Evolutionary conservation across 495 filamentous ascomycete genomes (phyloP).

Genomic region (Aspergillus sparsus): DNA sequence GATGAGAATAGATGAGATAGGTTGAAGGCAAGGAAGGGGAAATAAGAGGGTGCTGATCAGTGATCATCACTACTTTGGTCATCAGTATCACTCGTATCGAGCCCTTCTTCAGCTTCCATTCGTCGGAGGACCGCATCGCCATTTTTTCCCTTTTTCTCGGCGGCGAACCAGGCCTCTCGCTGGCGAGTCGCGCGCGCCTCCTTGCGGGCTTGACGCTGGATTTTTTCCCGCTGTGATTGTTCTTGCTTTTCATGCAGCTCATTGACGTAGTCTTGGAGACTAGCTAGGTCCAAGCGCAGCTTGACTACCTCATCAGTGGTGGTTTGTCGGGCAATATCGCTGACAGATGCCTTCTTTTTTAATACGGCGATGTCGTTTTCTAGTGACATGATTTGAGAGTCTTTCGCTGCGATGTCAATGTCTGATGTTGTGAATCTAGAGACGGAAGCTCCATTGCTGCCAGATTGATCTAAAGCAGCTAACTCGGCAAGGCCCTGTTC

Average conservation of each 20-base stretch:
- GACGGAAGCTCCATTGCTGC: constrained; percentile 21
- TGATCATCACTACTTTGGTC: constrained; percentile 42
- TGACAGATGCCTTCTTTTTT: constrained; percentile 42
- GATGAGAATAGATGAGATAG: neutral
- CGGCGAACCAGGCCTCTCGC: constrained; percentile 49
- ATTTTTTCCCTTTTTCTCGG: constrained; percentile 48
- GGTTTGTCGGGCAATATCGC: constrained; percentile 41
- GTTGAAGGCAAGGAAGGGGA: neutral
- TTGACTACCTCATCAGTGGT: constrained; percentile 41
- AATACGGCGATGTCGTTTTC: constrained; percentile 40
- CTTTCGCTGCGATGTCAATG: constrained; percentile 28
- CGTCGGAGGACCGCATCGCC: constrained; percentile 42
- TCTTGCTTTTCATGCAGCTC: constrained; percentile 46
- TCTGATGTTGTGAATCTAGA: constrained; percentile 18
- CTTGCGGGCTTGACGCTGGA: constrained; percentile 42
- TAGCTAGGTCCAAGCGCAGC: constrained; percentile 39
- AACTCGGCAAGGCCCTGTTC: constrained; percentile 59
- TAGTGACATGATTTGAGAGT: constrained; percentile 36
- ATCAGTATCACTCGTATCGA: constrained; percentile 41
- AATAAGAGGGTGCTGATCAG: constrained; percentile 4
- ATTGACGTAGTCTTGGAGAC: constrained; percentile 45
- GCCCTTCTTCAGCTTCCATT: constrained; percentile 40
- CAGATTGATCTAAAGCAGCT: constrained; percentile 35
- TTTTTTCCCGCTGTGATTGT: constrained; percentile 36
- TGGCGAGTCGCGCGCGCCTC: constrained; percentile 41